These are phyloP conservation scores for Phoma sp. DNA, from an alignment of 2,329 filamentous ascomycete genomes.

Conservation along the genomic window DNA sequence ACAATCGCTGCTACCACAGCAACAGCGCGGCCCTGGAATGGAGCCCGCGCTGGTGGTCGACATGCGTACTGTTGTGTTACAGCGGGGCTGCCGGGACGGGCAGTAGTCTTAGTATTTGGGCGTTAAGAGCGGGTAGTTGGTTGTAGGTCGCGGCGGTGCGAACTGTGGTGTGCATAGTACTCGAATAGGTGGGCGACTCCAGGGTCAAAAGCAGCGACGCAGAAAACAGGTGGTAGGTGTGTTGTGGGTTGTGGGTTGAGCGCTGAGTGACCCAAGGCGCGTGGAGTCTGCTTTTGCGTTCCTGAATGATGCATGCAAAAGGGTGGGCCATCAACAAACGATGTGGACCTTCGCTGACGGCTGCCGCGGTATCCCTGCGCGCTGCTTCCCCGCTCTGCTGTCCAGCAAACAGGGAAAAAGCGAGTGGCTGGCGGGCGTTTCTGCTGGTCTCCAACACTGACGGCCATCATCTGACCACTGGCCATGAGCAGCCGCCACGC, in stretches of 20 bases:
- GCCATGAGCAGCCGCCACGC: slow-evolving; percentile 6
- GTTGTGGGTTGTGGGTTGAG: slow-evolving; percentile 13
- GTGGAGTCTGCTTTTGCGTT: slow-evolving; percentile 17
- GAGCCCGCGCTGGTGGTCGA: slow-evolving; percentile 27
- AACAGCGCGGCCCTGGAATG: slow-evolving; percentile 64
- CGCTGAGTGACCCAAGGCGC: slow-evolving; percentile 9
- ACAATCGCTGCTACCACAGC: slow-evolving; percentile 83
- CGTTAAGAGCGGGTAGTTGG: slow-evolving; percentile 10
- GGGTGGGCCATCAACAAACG: slow-evolving; percentile 15
- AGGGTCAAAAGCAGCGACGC: slow-evolving; percentile 7
- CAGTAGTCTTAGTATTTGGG: slow-evolving; percentile 11
- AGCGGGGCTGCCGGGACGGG: slow-evolving; percentile 25
- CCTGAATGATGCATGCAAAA: slow-evolving; percentile 16
- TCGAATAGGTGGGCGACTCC: slow-evolving; percentile 13
- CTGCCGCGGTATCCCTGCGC: slow-evolving; percentile 16
- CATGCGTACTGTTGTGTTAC: slow-evolving; percentile 26
- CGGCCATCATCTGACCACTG: slow-evolving; percentile 9
- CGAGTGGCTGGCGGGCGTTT: background rate
- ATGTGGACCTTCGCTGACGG: background rate
- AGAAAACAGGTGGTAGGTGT: slow-evolving; percentile 22
- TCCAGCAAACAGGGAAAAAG: slow-evolving; percentile 10
- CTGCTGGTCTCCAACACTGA: background rate
- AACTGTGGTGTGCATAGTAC: slow-evolving; percentile 28
- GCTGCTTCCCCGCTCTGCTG: slow-evolving; percentile 17
- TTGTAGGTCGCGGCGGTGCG: slow-evolving; percentile 6